These are phyloP conservation scores for Wickerhamomyces ciferrii DNA, from an alignment of 805 yeast species.

Conservation along the genomic window DNA sequence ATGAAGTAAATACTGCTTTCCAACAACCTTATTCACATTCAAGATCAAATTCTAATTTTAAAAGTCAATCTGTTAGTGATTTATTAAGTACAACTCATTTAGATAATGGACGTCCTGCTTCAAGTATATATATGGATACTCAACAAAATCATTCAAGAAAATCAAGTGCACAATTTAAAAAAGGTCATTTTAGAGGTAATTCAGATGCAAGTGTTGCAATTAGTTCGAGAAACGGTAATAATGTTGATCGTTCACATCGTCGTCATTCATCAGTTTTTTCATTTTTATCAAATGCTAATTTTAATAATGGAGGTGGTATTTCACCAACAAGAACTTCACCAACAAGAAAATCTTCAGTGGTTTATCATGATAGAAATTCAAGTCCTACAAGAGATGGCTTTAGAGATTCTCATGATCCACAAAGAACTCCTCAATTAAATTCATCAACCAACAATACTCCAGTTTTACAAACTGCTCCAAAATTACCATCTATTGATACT, in stretches of 20 bases:
- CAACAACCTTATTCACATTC: slow-evolving; percentile 11
- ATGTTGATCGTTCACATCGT: slow-evolving; percentile 35
- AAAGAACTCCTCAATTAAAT: slow-evolving; percentile 1
- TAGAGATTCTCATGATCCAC: slow-evolving; percentile 1
- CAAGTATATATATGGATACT: slow-evolving; percentile 44
- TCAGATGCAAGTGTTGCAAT: slow-evolving; percentile 34
- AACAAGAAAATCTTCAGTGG: slow-evolving; percentile 11
- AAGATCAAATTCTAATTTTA: slow-evolving; percentile 11
- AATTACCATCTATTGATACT: slow-evolving; percentile 15
- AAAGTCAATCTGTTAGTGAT: slow-evolving; percentile 23
- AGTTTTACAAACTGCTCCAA: not conserved
- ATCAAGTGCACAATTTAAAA: slow-evolving; percentile 25
- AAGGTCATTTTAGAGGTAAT: slow-evolving; percentile 36
- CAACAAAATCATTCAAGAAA: slow-evolving; percentile 27
- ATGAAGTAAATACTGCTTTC: slow-evolving; percentile 11
- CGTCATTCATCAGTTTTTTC: slow-evolving; percentile 59
- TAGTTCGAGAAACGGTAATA: slow-evolving; percentile 4
- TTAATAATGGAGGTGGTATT: not conserved
- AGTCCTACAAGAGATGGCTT: slow-evolving; percentile 3
- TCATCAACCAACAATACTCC: slow-evolving; percentile 5
- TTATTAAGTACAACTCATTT: slow-evolving; percentile 23
- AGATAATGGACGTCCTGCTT: slow-evolving; percentile 34
- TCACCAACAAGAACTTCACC: slow-evolving; percentile 5
- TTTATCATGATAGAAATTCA: slow-evolving; percentile 10
- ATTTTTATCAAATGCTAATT: slow-evolving; percentile 28